Evolutionary conservation across 2,329 filamentous ascomycete genomes (phyloP).

Genomic region (Sclerotinia spermophila): DNA sequence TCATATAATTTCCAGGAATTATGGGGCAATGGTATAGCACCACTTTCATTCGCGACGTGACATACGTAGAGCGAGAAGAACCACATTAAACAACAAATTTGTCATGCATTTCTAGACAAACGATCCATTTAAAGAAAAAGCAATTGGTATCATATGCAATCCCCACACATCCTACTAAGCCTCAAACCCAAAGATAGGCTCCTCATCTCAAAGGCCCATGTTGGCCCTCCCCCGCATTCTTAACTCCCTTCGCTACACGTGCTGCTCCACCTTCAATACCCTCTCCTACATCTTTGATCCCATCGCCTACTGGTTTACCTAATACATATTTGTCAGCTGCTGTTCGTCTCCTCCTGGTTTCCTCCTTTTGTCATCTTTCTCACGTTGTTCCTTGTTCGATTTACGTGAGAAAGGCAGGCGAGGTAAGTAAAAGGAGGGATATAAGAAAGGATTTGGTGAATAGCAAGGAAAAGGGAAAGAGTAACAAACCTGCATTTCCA

Average conservation of each 20-base stretch:
- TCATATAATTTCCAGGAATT: background rate
- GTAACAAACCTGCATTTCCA: conserved; percentile 17
- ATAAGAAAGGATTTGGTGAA: background rate
- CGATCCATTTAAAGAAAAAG: background rate
- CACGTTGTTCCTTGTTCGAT: background rate
- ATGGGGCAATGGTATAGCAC: background rate
- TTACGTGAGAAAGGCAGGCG: background rate
- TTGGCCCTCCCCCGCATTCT: conserved; percentile 30
- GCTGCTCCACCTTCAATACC: conserved; percentile 30
- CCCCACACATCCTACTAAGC: background rate
- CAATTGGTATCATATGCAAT: background rate
- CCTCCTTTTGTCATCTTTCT: background rate
- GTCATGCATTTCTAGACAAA: background rate
- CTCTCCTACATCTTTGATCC: conserved; percentile 28
- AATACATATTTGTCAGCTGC: background rate
- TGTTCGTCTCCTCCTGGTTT: no score
- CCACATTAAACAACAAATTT: background rate
- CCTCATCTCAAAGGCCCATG: conserved; percentile 14
- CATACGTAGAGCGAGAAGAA: background rate
- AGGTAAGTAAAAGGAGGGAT: background rate
- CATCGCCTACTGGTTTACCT: conserved; percentile 31
- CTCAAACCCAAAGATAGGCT: background rate
- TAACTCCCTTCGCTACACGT: conserved; percentile 27
- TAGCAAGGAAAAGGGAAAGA: background rate
- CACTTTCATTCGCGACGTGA: background rate